Conservation (phyloP, 345 rosid species). For the thale cress (Arabidopsis thaliana) region DNA sequence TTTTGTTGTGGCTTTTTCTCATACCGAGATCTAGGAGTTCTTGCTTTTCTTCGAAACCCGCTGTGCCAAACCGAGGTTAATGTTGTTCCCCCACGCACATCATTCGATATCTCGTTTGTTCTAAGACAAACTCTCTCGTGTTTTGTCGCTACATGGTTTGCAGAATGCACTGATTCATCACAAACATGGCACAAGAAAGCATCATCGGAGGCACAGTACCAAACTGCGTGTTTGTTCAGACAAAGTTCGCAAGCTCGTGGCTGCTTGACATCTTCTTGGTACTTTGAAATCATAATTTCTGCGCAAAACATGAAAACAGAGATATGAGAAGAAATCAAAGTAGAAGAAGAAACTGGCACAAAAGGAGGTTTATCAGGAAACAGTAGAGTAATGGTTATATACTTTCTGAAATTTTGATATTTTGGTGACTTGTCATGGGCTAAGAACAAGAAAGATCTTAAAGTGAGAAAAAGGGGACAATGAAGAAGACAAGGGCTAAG, state of each 20-base stretch:
- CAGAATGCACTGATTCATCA: conserved; percentile 40
- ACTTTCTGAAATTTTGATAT: conserved; percentile 10
- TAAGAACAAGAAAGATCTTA: conserved; percentile 23
- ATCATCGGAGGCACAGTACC: conserved; percentile 39
- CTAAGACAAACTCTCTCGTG: conserved; percentile 36
- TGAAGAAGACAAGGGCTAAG: conserved; percentile 44
- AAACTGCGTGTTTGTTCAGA: conserved; percentile 36
- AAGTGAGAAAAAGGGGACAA: conserved; percentile 38
- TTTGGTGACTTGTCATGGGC: conserved; percentile 35
- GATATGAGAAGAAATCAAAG: conserved; percentile 3
- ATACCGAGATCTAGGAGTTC: conserved; percentile 37
- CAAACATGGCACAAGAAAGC: conserved; percentile 42
- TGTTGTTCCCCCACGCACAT: conserved; percentile 23
- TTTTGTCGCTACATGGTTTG: conserved; percentile 42
- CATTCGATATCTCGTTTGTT: conserved; percentile 27
- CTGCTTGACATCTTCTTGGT: conserved; percentile 34
- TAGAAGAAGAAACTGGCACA: neutral
- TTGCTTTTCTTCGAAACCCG: conserved; percentile 42
- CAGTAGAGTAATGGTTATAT: conserved; percentile 20
- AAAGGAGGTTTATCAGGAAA: neutral
- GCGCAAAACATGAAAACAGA: conserved; percentile 18
- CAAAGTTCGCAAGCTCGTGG: conserved; percentile 38
- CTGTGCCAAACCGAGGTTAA: conserved; percentile 40
- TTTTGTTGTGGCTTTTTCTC: conserved; percentile 24
- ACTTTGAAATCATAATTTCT: conserved; percentile 13